Evolutionary conservation across 176 grass and related monocot species (phyloP), one percentile per base, ranked within the genome.

Genomic region (Chloris gayana): DNA sequence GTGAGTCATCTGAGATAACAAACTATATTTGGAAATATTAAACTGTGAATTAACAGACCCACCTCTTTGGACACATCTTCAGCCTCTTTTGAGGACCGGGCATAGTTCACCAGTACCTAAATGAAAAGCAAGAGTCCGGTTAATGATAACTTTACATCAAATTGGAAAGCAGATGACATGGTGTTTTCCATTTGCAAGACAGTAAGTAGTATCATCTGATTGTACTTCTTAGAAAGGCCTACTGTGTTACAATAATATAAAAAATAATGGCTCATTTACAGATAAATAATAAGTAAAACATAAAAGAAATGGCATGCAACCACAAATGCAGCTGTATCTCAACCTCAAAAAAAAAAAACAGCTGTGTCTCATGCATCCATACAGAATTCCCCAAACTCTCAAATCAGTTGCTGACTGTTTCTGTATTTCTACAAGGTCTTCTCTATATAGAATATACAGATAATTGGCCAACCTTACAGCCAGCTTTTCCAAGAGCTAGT

Each of bases 91-190:
- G 92, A 87, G 34, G 96, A 98, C 26, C 96, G 90, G 22, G 96
- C 96, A 70, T 95, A 98, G 85, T 98, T 98, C 67, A 98, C 90
- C 66, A 98, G 90, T 41, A 98, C 92, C 96, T 98, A 77, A 65
- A 89, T 54, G 11, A 34, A 35, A 88, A 81, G 9, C 54, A 12
- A 79, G 61, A 56, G 45, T 71, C 47, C 86, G 32, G 45, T 73
- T 81, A 70, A 18, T 32, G 35, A 58, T 62, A 81, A 5, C 4
- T 3, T 74, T 25, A 24, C 69, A 67, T 51, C 21, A 51, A 13
- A 33, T 18, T 14, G 46, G 44, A 34, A 53, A 44, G 18, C 61
- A 54, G 8, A 67, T 5, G 69, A 67, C 3, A 75, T 14, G 14
- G 0, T 14, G 18, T 54, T 73, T 35, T 69, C 32, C 53, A 79